Conservation (phyloP, 805 yeast genomes). For the Wickerhamiella qilinensis region DNA sequence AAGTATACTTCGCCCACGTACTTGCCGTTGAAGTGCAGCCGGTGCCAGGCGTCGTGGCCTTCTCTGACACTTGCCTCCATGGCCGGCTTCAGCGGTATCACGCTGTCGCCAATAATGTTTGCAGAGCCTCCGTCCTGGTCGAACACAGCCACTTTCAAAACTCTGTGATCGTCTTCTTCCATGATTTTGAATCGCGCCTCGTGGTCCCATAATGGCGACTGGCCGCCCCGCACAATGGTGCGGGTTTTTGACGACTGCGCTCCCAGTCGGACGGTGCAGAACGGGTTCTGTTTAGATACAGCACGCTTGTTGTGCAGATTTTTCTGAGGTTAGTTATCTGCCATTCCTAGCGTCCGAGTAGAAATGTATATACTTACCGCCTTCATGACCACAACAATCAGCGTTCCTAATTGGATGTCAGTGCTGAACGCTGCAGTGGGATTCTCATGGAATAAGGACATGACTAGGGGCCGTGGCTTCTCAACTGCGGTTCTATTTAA, state of each 20-base stretch:
- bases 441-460: not conserved
- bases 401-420: slow-evolving; percentile 26
- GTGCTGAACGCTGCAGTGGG: not conserved
- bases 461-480: too few species aligned
- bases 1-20: slow-evolving; percentile 79
- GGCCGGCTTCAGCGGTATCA: slow-evolving; percentile 61
- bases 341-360: too few species aligned
- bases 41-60: slow-evolving; percentile 80
- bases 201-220: slow-evolving; percentile 66
- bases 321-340: slow-evolving; percentile 25
- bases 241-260: slow-evolving; percentile 69
- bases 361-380: too few species aligned
- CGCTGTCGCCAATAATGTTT: slow-evolving; percentile 67
- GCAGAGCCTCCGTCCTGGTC: slow-evolving; percentile 71
- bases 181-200: slow-evolving; percentile 22
- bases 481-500: not conserved
- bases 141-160: slow-evolving; percentile 54
- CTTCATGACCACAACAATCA: slow-evolving; percentile 61
- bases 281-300: slow-evolving; percentile 88
- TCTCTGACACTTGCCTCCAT: slow-evolving; percentile 48
- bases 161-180: slow-evolving; percentile 28
- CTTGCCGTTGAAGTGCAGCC: slow-evolving; percentile 44
- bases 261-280: slow-evolving; percentile 66
- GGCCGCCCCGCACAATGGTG: slow-evolving; percentile 77
- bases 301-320: slow-evolving; percentile 76